These are phyloP conservation scores for Lipomyces yamadae DNA, from an alignment of 805 yeast genomes.

Conservation along the genomic window DNA sequence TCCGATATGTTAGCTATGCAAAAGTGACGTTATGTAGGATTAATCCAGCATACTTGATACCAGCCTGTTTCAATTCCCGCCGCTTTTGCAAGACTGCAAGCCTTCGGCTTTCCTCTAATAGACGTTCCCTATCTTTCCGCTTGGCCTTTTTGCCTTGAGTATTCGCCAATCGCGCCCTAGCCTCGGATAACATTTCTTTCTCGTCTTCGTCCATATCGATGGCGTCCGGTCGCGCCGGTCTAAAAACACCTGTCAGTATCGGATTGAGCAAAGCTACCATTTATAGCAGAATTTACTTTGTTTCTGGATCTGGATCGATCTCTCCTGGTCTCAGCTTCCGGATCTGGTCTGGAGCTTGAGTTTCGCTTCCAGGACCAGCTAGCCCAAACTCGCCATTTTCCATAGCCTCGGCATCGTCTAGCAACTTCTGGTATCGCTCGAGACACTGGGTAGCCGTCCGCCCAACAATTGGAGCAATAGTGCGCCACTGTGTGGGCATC, in stretches of 20 bases:
- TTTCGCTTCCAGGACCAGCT: conserved; percentile 59
- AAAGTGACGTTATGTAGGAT: conserved; percentile 46
- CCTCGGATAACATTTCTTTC: conserved; percentile 91
- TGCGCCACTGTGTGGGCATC: conserved; percentile 93
- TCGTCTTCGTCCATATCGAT: conserved; percentile 85
- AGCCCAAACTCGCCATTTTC: conserved; percentile 49
- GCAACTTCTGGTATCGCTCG: conserved; percentile 76
- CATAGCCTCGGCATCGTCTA: conserved; percentile 56
- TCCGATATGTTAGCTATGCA: conserved; percentile 45
- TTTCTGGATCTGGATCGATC: conserved; percentile 72
- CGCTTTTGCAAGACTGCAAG: conserved; percentile 78
- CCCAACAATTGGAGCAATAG: conserved; percentile 79
- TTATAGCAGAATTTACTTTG: conserved; percentile 46
- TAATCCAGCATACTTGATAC: conserved; percentile 44
- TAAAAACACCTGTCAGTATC: neutral
- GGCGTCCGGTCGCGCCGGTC: conserved; percentile 79
- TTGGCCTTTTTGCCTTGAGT: conserved; percentile 96
- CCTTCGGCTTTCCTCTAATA: conserved; percentile 76
- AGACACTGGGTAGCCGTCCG: conserved; percentile 87
- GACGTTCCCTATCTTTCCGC: conserved; percentile 81
- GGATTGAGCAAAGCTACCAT: neutral
- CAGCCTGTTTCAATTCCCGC: conserved; percentile 80
- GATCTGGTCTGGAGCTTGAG: conserved; percentile 50
- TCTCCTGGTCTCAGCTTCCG: conserved; percentile 54
- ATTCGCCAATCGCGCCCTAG: conserved; percentile 85